Evolutionary conservation across 139 green algal genomes (phyloP), one percentile per base, ranked within the genome.

Genomic region (Chlamydomonas urium): DNA sequence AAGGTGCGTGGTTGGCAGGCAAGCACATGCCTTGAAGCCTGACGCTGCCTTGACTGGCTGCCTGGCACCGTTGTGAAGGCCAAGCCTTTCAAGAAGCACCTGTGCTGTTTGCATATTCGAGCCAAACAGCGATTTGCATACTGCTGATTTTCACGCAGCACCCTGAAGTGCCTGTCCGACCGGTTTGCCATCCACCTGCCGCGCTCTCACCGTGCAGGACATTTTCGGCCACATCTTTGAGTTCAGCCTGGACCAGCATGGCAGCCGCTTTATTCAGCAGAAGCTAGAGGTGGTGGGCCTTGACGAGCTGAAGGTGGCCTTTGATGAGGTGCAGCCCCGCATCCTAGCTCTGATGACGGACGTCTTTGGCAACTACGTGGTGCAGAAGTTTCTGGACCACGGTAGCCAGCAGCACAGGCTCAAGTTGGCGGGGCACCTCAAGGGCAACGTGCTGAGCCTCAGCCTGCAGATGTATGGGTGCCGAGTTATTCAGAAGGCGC

Each of bases 401-500:
- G 87, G 85, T 5, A 62, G 4, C 28, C 3, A n/a, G 21, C 48
- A 66, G 68, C 68, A 74, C 14, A 28, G 68, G 6, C 17, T 75
- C 32, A 38, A 60, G 69, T 2, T 75, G 56, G 56, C n/a, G 5
- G 6, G 19, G 36, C 4, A 24, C 33, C n/a, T 75, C 17, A 33
- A 72, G 36, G 72, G 56, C 31, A 61, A 84, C 48, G 78, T 84
- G 36, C 67, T 95, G 50, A 36, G 71, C 31, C 85, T 97, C 34
- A 86, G 75, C 17, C 81, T 95, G 66, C 89, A 98, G 75, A 90
- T 95, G 83, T 98, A 98, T 73, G 91, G 91, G 47, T 98, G 93
- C 79, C 79, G 93, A 19, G 92, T 98, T 29, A 85, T 98, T 29
- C 93, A 98, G 80, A 95, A 94, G 80, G 86, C 90, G 32, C 67